Percentiles rank a stretch among this genome's conserved stretches.
Conservation (phyloP, 202 grass and related monocot species). For the Dendrocalamus latiflorus region DNA sequence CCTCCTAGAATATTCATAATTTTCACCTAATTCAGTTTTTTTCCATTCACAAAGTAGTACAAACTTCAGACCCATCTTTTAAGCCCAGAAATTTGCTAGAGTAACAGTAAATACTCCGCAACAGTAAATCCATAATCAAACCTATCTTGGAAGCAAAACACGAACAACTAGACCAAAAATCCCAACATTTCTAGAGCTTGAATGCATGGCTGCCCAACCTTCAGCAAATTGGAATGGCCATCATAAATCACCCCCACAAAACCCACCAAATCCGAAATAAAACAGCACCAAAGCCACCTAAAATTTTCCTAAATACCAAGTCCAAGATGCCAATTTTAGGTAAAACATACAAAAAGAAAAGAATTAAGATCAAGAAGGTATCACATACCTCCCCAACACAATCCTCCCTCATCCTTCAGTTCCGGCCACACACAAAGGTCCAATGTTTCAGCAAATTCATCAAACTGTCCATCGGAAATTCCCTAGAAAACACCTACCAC, state of each 20-base stretch:
- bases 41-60: neutral
- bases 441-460: neutral
- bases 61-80: neutral
- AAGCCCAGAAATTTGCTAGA: neutral
- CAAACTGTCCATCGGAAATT: neutral
- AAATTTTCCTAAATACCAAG: neutral
- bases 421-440: neutral
- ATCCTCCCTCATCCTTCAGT: neutral
- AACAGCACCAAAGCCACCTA: neutral
- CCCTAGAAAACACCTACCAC: neutral
- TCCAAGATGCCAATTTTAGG: neutral
- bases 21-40: neutral
- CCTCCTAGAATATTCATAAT: constrained; percentile 8
- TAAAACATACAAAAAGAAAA: neutral
- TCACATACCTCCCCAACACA: constrained; percentile 19
- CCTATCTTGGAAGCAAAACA: neutral
- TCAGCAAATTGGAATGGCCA: neutral
- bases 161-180: neutral
- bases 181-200: neutral
- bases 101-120: neutral
- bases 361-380: neutral
- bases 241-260: neutral
- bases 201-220: neutral
- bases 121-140: neutral
- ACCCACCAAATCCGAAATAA: neutral